Evolutionary conservation across 129 eudicot species (phyloP), one percentile per base, ranked within the genome.

Genomic region (Mikania micrantha): DNA sequence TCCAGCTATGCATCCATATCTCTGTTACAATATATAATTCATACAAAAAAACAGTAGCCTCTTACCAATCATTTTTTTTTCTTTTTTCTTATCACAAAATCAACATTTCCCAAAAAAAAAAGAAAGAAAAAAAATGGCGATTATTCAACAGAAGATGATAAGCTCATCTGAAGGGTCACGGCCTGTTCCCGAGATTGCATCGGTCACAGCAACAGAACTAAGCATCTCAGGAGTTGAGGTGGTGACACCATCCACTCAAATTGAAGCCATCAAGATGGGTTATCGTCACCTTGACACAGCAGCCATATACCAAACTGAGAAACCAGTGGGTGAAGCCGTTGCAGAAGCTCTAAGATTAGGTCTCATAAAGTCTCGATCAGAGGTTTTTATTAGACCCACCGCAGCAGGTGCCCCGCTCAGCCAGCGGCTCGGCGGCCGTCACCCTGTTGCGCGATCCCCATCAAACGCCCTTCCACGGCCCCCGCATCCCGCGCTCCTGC

Each of bases 261-360:
- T 78, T 1, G 81, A 82, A 66, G 83, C 83, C 60, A 78, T 82
- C 19, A 74, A 70, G 41, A 44, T 41, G 8, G 87, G 87, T 2
- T 82, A 82, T 48, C 80, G 83, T 49, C 86, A 82, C 64, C 78
- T 78, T 45, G 86, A 82, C 70, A 82, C 86, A 9, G 83, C 87
- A 4, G 77, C 81, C 10, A 9, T 71, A 31, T 82, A 82, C 28
- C 64, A 63, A 1, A 63, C 83, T 2, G 87, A 82, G 64, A 61
- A 65, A 66, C 24, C 76, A 9, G 58, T 78, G 0, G 83, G 87
- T 0, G 64, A 69, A 60, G 87, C 83, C 31, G 45, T 82, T 3
- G 67, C 49, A 1, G 83, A 82, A 66, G 83, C 83, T 4, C 39
- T 82, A 2, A 19, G 66, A 20, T 73, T 66, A 12, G 69, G n/a